Base-by-base conservation (phyloP, 257 asterid species). In the Leonotis leonurus region DNA sequence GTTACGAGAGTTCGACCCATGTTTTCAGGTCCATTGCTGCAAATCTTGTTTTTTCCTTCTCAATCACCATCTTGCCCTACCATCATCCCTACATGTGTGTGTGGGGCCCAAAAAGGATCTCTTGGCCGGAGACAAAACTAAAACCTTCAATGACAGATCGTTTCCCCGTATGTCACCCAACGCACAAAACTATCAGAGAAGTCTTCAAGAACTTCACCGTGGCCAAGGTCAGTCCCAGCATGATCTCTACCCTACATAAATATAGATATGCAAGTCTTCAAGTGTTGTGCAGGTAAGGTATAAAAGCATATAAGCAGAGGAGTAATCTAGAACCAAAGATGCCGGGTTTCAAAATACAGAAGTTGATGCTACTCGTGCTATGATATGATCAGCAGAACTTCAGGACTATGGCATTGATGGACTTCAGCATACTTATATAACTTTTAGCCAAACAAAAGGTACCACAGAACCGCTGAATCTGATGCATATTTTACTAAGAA, bases 81-180 rank as follows among this genome's bases (percentile, higher is more conserved):
- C n/a, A n/a, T n/a, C n/a, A n/a, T n/a, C n/a, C n/a, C n/a, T n/a
- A n/a, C n/a, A n/a, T n/a, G n/a, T n/a, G n/a, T n/a, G n/a, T n/a
- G n/a, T n/a, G n/a, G 57, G 57, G 22, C 29, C 32, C 22, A 49
- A 3, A 26, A 37, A 68, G 55, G 59, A 40, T 46, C 63, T 56
- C 24, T 37, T 52, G 65, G 57, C 32, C 21, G 7, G 65, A 29
- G 64, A 73, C 71, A 51, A 63, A 52, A 58, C 55, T 27, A 71
- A 29, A 24, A 44, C 33, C 70, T 57, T 83, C 82, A 84, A 67
- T 85, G 88, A 68, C 85, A 81, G 2, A 91, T 71, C 24, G 94
- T 64, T 81, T 91, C 98, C 45, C 98, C 98, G 32, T 17, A 36
- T 25, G 68, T 79, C 56, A 91, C 95, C 98, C 98, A 91, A 3